Evolutionary conservation across 176 grass and related monocot species (phyloP).

Genomic region (Alopecurus myosuroides): DNA sequence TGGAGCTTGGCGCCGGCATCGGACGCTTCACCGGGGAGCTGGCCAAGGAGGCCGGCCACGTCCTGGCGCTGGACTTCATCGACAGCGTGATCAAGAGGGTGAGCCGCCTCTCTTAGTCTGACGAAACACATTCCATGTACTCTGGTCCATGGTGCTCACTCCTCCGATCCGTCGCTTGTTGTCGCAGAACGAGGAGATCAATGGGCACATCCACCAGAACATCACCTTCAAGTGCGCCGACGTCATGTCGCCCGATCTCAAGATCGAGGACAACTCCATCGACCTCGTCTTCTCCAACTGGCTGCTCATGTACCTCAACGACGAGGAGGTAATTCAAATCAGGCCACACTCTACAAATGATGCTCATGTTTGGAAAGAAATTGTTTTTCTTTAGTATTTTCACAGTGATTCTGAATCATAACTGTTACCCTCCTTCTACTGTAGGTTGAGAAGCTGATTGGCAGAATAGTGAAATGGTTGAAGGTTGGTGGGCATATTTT

Average conservation of each 20-base stretch:
- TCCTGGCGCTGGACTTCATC: conserved; percentile 97
- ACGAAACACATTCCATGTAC: not conserved
- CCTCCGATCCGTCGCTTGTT: not conserved
- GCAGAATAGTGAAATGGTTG: conserved; percentile 75
- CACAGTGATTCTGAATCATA: too few relatives aligned
- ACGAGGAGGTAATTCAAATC: conserved; percentile 77
- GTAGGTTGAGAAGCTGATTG: conserved; percentile 73
- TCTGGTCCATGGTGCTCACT: not conserved
- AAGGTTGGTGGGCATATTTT: conserved; percentile 85
- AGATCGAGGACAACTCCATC: conserved; percentile 67
- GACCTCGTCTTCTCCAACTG: conserved; percentile 99
- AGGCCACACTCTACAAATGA: not conserved
- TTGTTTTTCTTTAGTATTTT: too few relatives aligned
- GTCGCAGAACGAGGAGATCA: conserved; percentile 82
- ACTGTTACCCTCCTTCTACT: not conserved
- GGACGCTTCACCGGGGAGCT: conserved; percentile 92
- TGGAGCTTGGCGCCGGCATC: conserved; percentile 94
- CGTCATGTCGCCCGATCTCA: conserved; percentile 69
- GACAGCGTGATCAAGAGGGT: conserved; percentile 98
- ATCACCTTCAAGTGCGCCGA: conserved; percentile 84
- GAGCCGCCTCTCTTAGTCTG: not conserved
- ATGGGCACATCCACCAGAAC: conserved; percentile 73
- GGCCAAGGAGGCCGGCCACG: conserved; percentile 77
- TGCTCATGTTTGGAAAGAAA: not conserved
- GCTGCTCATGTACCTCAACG: conserved; percentile 93